Base-by-base conservation (phyloP, 257 asterid genomes). In the Solanum virginianum region DNA sequence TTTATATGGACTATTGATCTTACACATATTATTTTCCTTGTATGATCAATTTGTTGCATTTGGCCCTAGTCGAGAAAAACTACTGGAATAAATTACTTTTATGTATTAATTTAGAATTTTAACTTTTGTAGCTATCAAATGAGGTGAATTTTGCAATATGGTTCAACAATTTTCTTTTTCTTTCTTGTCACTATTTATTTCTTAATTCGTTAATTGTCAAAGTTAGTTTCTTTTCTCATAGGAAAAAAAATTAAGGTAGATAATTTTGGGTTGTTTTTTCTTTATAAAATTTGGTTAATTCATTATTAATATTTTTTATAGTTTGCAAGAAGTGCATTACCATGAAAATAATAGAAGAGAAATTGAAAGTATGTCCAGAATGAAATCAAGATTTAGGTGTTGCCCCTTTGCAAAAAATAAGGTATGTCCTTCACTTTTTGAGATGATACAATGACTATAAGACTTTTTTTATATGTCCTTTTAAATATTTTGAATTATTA, bases 271-370 rank as follows among this genome's bases (percentile, higher is more conserved):
- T 36, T 4, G 17, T 2, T n/a, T 3, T 20, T 11, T 41, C 3
- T 22, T 16, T 14, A 16, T 49, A 29, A 16, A 7, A 7, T 80
- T 20, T 11, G 7, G 22, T 74, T 75, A 80, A 60, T 53, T 20
- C 1, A 20, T 60, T 5, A 15, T 49, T 68, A 16, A 45, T 36
- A 16, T 16, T 54, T 18, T 49, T 10, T 69, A 59, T 82, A 93
- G 96, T 93, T 88, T 94, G 98, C 88, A 89, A 89, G 87, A 88
- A 88, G 80, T 94, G 98, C 90, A 92, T 93, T 84, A 84, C 84
- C 80, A 80, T 80, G 86, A 93, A 89, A 87, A 87, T 94, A 39
- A 80, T 80, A 18, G 89, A 90, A 54, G 95, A 86, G 86, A 91
- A 87, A 79, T 87, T 84, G 86, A 88, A 86, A 14, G 83, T 81